Base-by-base conservation (phyloP, 306 rosid species). In the Neltuma alba region DNA sequence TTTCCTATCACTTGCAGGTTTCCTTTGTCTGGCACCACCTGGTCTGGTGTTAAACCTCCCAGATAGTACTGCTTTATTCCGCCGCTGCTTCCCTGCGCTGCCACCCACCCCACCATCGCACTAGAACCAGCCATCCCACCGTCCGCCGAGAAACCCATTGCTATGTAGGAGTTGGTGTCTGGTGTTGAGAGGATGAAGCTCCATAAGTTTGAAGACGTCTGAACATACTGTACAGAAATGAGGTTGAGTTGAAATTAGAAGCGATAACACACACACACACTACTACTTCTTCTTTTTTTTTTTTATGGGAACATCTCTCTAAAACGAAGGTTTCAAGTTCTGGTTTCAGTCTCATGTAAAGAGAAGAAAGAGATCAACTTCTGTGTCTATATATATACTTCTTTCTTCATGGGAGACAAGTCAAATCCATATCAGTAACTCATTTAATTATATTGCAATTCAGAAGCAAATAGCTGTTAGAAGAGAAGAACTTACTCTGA, bases 61-160 rank as follows among this genome's bases (percentile, higher is more conserved):
- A 90, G 81, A 78, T 85, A 85, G 68, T 92, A 92, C 77, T 76
- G 88, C 74, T 85, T 89, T 28, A 88, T 84, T 61, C 72, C 48
- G 23, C 91, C 91, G 15, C 74, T 72, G 9, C 74, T 60, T 27
- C 87, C 88, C 42, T 54, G 47, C 5, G 89, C 72, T 9, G 84
- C 55, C n/a, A 89, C 76, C 97, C 97, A 92, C 41, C 97, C 97
- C 58, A 92, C 97, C 31, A 92, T 62, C 11, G 93, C 97, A 76
- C 96, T 92, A 31, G 97, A 92, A 3, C 92, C 89, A 41, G 80
- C 90, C 97, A 92, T 92, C 54, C 25, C 15, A 0, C 97, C 96
- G 12, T 21, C 70, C 38, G 79, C 74, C 9, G 97, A 92, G 83
- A 92, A 92, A 16, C 93, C 97, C 66, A 92, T 90, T 16, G 91